Base-by-base conservation (phyloP, 768 basidiomycete genomes). In the Lactarius quietus region DNA sequence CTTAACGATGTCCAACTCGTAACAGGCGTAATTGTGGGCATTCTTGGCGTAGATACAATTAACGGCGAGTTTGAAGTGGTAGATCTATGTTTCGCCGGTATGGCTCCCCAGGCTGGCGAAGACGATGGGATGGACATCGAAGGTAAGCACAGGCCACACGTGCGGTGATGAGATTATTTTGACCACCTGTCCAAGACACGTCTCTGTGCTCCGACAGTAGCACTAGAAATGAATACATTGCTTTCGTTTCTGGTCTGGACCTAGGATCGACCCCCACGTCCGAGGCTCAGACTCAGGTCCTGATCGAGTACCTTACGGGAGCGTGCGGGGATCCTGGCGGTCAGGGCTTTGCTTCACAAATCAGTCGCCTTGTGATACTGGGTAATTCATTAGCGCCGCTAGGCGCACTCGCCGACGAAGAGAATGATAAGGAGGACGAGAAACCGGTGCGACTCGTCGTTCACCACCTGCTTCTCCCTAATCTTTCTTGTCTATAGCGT, bases 11-110 rank as follows among this genome's bases (percentile, higher is more conserved):
- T 84, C 10, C 78, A 78, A 54, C 78, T 97, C 20, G 93, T 98
- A 6, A 98, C 96, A 10, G 96, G 97, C 1, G 86, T 98, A 29
- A 92, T 98, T 70, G 81, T 94, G 62, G 93, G 90, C 28, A 93
- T 85, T 0, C 82, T 99, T 23, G 97, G 97, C 10, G 87, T 91
- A 73, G 97, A 98, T 75, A 97, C 92, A 0, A 80, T 85, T 3
- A 81, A 80, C 36, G 97, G 97, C 7, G 94, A 97, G 67, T 99
- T 98, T 71, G 92, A 98, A 74, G 95, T 95, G 8, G 83, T 92
- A 26, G 96, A 98, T 75, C 75, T 90, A 10, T 95, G 94, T 75
- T 90, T 83, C 71, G 83, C 95, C 3, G 95, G 88, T 0, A 79
- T 96, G 77, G 89, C 96, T 12, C 86, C 88, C 3, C 87, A 91